phyloP scores from a whole-genome alignment of 2,329 filamentous ascomycete genomes.

The Eurotiales sp. region DNA sequence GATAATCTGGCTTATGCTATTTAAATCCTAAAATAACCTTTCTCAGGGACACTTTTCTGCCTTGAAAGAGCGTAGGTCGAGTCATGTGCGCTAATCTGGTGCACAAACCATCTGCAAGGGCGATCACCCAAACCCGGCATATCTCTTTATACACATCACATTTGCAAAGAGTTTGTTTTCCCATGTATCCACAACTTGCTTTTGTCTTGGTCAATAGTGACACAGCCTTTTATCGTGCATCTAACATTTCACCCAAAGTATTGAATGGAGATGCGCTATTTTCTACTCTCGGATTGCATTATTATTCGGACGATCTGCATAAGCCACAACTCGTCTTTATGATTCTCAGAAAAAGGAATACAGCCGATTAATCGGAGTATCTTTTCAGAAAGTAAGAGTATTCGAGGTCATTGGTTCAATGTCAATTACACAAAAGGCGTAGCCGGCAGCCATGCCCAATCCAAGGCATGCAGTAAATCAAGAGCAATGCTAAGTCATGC shows the following conservation, averaged over 20 bases:
- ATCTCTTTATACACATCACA: not conserved
- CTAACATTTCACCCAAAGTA: no score
- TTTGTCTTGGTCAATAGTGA: not conserved
- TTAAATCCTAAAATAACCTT: no score
- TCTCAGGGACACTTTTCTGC: no score
- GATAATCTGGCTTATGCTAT: not conserved
- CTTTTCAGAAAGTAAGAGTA: not conserved
- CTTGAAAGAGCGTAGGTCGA: no score
- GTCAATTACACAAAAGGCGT: no score
- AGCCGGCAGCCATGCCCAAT: not conserved
- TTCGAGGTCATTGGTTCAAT: no score
- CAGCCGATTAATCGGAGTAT: no score
- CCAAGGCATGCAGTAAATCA: no score
- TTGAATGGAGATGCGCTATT: not conserved
- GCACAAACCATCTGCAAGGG: constrained; percentile 9
- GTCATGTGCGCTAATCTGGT: no score
- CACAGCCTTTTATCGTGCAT: not conserved
- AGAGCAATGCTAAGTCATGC: no score
- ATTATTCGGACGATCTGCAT: not conserved
- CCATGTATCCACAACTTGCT: not conserved
- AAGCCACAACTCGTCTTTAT: not conserved
- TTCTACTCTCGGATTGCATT: not conserved
- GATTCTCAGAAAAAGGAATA: not conserved
- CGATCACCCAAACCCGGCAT: not conserved
- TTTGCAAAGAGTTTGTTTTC: not conserved